Conservation (phyloP, 2,329 filamentous ascomycete species). For the Bipolaris oryzae region DNA sequence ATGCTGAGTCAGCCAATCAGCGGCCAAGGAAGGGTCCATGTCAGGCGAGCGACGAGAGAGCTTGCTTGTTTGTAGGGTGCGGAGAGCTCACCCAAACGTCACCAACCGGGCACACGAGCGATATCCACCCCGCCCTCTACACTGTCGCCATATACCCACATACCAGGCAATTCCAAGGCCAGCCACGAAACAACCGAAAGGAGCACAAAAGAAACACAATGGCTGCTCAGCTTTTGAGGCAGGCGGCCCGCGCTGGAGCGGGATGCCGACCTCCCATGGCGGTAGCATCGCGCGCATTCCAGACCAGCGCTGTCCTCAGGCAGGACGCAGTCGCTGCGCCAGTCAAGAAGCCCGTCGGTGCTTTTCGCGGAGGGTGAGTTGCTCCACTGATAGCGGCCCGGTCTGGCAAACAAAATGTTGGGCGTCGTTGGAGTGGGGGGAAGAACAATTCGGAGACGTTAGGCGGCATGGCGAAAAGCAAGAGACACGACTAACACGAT, state of each 20-base stretch:
- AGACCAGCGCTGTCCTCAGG: conserved; percentile 46
- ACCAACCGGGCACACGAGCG: conserved; percentile 14
- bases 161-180: not conserved
- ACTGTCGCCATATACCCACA: not conserved
- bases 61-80: conserved; percentile 15
- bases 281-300: conserved; percentile 45
- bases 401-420: not conserved
- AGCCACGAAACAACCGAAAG: not conserved
- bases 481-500: conserved; percentile 1
- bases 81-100: conserved; percentile 17
- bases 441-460: not conserved
- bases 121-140: not conserved
- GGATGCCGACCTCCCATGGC: conserved; percentile 24
- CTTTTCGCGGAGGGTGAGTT: conserved; percentile 73
- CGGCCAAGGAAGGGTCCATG: conserved; percentile 11
- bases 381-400: not conserved
- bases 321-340: conserved; percentile 50
- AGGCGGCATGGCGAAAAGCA: not conserved
- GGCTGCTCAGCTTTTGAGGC: conserved; percentile 53
- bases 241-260: conserved; percentile 46
- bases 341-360: conserved; percentile 70
- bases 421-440: not conserved
- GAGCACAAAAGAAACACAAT: conserved; percentile 37
- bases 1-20: conserved; percentile 5
- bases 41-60: conserved; percentile 15